Conservation (phyloP, 1,139 yeast species). For the Candida neerlandica region DNA sequence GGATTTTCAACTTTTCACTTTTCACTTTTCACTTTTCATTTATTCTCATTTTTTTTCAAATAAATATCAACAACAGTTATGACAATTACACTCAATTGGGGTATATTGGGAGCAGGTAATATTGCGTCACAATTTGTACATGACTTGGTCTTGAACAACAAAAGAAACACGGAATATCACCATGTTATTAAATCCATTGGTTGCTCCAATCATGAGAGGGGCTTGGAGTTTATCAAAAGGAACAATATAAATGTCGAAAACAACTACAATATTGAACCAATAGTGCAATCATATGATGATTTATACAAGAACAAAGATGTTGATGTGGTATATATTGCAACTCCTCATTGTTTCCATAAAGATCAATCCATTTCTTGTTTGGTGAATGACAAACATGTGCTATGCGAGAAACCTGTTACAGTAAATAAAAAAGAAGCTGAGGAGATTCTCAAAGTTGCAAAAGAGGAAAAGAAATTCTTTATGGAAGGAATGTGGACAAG, state of each 20-base stretch:
- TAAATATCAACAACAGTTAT: constrained; percentile 8
- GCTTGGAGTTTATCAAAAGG: constrained; percentile 26
- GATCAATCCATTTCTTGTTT: constrained; percentile 52
- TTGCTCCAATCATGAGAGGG: constrained; percentile 29
- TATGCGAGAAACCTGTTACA: constrained; percentile 65
- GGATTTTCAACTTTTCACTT: not conserved
- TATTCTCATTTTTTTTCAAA: not conserved
- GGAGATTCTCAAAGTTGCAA: constrained; percentile 48
- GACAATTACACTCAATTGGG: constrained; percentile 35
- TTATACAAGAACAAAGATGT: constrained; percentile 47
- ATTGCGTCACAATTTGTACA: constrained; percentile 42
- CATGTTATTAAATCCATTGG: constrained; percentile 39
- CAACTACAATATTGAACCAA: constrained; percentile 24
- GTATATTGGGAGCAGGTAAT: constrained; percentile 51
- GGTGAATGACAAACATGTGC: constrained; percentile 52
- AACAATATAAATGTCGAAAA: constrained; percentile 17
- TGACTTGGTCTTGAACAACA: constrained; percentile 36
- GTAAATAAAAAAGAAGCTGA: constrained; percentile 51
- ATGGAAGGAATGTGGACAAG: constrained; percentile 74
- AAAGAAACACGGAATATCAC: constrained; percentile 19
- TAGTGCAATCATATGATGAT: constrained; percentile 31
- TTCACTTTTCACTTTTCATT: not conserved
- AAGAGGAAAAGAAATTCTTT: constrained; percentile 45
- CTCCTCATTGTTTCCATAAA: constrained; percentile 61
- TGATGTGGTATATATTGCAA: constrained; percentile 59